These are phyloP conservation scores for Neospermospora avenae DNA, from an alignment of 2,329 filamentous ascomycete species.

Conservation along the genomic window DNA sequence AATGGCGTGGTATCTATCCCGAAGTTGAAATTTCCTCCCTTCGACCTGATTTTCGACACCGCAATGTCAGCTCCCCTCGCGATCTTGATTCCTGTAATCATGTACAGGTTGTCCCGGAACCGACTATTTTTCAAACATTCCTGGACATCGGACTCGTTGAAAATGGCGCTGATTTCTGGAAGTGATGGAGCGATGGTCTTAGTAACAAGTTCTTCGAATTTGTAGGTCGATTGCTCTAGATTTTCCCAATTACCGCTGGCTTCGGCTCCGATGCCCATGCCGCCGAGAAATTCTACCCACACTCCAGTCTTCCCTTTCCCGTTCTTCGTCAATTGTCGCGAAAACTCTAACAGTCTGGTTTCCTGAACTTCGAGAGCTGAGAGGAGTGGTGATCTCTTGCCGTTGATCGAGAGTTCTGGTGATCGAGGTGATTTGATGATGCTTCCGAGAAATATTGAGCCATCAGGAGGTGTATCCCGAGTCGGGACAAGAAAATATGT, in stretches of 20 bases:
- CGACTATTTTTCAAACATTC: constrained; percentile 6
- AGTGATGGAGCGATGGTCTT: constrained; percentile 1
- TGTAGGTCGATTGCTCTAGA: neutral
- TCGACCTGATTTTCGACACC: constrained; percentile 2
- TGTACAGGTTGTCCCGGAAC: constrained; percentile 13
- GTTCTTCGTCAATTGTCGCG: constrained; percentile 1
- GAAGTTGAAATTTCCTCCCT: constrained; percentile 15
- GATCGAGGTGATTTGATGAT: constrained; percentile 17
- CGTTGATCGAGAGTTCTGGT: constrained; percentile 11
- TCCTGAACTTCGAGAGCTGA: constrained; percentile 4
- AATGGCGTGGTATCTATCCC: constrained; percentile 8
- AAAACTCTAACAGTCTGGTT: neutral
- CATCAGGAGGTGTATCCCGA: constrained; percentile 6
- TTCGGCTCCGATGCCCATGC: constrained; percentile 6
- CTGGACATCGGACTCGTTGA: constrained; percentile 7
- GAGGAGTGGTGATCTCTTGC: constrained; percentile 7
- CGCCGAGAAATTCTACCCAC: constrained; percentile 12
- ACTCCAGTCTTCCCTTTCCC: constrained; percentile 10
- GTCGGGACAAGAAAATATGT: constrained; percentile 18
- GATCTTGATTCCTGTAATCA: constrained; percentile 20
- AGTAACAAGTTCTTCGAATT: constrained; percentile 12
- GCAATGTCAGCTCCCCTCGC: constrained; percentile 13
- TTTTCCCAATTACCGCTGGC: constrained; percentile 10
- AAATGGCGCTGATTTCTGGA: constrained; percentile 3
- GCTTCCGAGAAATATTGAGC: constrained; percentile 19